These are phyloP conservation scores for Cicer bijugum DNA, from an alignment of 306 rosid species.

Conservation along the genomic window DNA sequence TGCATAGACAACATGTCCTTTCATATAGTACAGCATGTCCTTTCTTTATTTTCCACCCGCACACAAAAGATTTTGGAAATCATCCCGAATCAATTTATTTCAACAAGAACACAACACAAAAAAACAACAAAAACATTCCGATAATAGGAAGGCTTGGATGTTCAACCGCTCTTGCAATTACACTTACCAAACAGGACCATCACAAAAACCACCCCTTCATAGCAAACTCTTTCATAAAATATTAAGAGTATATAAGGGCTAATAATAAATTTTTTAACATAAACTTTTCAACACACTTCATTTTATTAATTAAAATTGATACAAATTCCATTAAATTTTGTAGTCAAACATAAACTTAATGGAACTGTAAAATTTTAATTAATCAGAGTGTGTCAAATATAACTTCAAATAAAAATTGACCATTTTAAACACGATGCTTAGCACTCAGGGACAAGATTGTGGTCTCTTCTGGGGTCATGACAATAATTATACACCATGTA, in stretches of 20 bases:
- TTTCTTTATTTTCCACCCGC: constrained; percentile 16
- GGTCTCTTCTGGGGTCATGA: constrained; percentile 82
- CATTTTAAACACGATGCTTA: constrained; percentile 3
- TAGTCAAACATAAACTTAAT: neutral
- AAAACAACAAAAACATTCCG: constrained; percentile 47
- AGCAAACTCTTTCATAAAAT: neutral
- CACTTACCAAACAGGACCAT: constrained; percentile 62
- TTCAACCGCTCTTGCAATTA: constrained; percentile 53
- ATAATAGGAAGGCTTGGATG: constrained; percentile 52
- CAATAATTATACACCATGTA: constrained; percentile 82
- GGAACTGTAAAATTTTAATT: neutral
- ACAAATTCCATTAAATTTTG: neutral
- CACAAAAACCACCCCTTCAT: constrained; percentile 53
- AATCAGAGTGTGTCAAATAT: neutral
- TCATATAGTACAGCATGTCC: constrained; percentile 34
- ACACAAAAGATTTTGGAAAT: constrained; percentile 31
- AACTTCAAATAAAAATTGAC: neutral
- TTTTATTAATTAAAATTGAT: neutral
- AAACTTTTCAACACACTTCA: neutral
- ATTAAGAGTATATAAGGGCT: neutral
- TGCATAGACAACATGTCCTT: constrained; percentile 32
- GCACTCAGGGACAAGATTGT: constrained; percentile 73
- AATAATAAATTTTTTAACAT: neutral
- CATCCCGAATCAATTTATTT: constrained; percentile 47
- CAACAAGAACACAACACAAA: constrained; percentile 7